Base-by-base conservation (phyloP, 495 filamentous ascomycete genomes). In the Podospora comata region DNA sequence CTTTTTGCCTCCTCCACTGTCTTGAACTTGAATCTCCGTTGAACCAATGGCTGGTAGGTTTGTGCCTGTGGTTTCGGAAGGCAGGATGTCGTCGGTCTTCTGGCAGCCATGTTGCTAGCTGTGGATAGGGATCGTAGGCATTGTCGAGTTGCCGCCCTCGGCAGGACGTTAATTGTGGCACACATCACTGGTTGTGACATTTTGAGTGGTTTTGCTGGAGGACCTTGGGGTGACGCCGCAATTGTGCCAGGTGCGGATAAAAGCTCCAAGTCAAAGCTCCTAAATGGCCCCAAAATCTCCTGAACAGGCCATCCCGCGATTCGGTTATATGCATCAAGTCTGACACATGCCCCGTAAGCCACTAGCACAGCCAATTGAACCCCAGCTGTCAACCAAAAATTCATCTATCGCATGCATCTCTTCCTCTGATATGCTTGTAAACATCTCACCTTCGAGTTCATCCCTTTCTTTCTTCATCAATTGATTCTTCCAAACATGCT, bases 1-100 rank as follows among this genome's bases (percentile, higher is more conserved):
- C 82, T 85, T 65, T 79, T 79, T 60, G 84, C 84, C 72, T 87
- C 83, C 68, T 87, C 80, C 1, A 87, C 82, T 23, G 85, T 86
- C 75, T 85, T 85, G 67, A 74, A 80, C 65, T 80, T 79, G 62
- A 73, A 73, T 27, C 76, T 61, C 65, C 71, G 68, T 65, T 79
- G 79, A 55, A 63, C 65, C 69, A 76, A 71, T 68, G 77, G 74
- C 70, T 79, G 78, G 9, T 68, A 72, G 23, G 72, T 65, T 61
- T 78, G 71, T 26, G 57, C 54, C 61, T 64, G 70, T 65, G 67
- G n/a, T 61, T 56, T 61, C 54, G 72, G 32, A 26, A 70, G 34
- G 60, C 60, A 65, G 26, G 65, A 20, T 1, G 73, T 48, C 3
- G 69, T 68, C 28, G 73, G 74, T 55, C 72, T 23, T 64, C 67